Evolutionary conservation across 202 grass and related monocot species (phyloP).

Genomic region (Brachypodium distachyon): DNA sequence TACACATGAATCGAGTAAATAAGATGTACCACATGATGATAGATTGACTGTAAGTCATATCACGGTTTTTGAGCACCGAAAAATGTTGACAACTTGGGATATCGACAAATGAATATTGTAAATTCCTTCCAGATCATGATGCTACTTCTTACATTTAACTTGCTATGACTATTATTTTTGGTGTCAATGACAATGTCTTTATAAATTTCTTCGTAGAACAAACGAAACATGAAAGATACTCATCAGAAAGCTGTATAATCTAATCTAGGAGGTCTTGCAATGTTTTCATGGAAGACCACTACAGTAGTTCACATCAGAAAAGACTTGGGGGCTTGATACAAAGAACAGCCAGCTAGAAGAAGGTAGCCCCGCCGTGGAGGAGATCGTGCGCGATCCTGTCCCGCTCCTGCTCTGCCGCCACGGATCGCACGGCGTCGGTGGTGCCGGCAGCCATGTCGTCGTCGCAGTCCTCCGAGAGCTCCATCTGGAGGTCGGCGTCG

Average conservation of each 20-base stretch:
- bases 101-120: not conserved
- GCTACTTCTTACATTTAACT: not conserved
- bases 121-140: not conserved
- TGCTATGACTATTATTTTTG: not conserved
- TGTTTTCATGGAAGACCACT: not conserved
- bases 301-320: not conserved
- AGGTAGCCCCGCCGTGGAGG: constrained; percentile 25
- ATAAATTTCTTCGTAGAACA: not conserved
- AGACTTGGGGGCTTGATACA: not conserved
- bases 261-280: not conserved
- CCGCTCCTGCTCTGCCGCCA: constrained; percentile 16
- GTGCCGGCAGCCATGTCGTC: not conserved
- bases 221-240: not conserved
- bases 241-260: not conserved
- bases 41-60: not conserved
- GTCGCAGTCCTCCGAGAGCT: constrained; percentile 16
- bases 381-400: constrained; percentile 60
- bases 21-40: not conserved
- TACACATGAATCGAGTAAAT: constrained; percentile 15
- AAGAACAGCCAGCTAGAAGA: constrained; percentile 2
- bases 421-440: constrained; percentile 16
- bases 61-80: not conserved
- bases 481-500: constrained; percentile 23
- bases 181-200: not conserved
- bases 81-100: not conserved